Base-by-base conservation (phyloP, 192 early-diverging fungal genomes). In the Umbelopsis isabellina region DNA sequence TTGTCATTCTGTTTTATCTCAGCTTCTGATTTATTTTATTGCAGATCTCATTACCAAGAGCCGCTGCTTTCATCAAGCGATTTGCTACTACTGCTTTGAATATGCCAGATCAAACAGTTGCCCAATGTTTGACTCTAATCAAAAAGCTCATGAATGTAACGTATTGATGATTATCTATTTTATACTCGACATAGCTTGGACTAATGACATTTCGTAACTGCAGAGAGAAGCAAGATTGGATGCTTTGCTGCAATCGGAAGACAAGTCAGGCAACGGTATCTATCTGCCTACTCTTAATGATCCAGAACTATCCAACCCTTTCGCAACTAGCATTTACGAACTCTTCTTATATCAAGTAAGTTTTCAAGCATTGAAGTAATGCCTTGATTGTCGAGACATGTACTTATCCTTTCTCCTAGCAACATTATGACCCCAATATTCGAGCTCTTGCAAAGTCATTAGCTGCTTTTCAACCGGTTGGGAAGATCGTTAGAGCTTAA, bases 221-320 rank as follows among this genome's bases (percentile, higher is more conserved):
- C 78, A 84, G 79, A 84, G 77, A 75, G 83, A 86, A 50, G 74
- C 74, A 16, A 80, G 80, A 47, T 66, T 87, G 65, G 86, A 87
- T 37, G 83, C 84, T 33, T 50, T 87, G 65, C 37, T 87, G 20
- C 69, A 79, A 35, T 83, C 84, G 44, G 84, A 87, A 68, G 86
- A 87, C 46, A 76, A 76, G 33, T 75, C 83, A 44, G 75, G 78
- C 3, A 93, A 90, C 64, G 97, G 96, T 65, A 80, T 95, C 45
- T 97, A 97, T 72, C 65, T 88, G 30, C 85, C 88, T 37, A 79
- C 89, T 13, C 75, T 97, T 67, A 91, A 96, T 72, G 96, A 98
- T 70, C 93, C 96, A 0, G 95, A 98, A 67, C 84, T 97, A 71
- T 96, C 93, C 74, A 98, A 98, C 75, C 94, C 97, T 3, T 95